phyloP scores from a whole-genome alignment of 73 alveolate genomes.

The Symbiodinium pilosum region DNA sequence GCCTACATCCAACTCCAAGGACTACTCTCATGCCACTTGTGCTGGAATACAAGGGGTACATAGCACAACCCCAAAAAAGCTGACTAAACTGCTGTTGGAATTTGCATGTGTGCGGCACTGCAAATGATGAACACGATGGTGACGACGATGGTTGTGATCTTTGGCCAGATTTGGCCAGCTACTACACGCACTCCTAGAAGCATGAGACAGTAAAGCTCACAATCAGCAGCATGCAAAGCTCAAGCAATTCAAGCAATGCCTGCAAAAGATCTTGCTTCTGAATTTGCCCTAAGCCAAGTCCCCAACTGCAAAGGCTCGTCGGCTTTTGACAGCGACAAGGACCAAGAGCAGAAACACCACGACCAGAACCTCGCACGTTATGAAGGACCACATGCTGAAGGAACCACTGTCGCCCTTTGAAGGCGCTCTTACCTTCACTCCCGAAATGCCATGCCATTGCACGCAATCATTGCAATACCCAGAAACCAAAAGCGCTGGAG shows the following conservation, averaged over 20 bases:
- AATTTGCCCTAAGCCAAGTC: background rate
- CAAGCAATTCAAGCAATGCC: no score
- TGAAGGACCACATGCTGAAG: no score
- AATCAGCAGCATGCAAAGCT: no score
- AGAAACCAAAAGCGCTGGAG: conserved; percentile 58
- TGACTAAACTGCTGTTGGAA: no score
- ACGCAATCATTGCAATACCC: no score
- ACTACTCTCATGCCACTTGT: no score
- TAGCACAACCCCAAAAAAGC: background rate
- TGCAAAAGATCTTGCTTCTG: background rate
- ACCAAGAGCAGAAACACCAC: conserved; percentile 72
- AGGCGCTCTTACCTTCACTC: no score
- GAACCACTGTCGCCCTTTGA: no score
- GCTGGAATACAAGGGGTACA: background rate
- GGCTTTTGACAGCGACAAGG: conserved; percentile 81
- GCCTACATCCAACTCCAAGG: background rate
- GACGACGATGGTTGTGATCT: background rate
- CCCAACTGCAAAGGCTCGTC: conserved; percentile 57
- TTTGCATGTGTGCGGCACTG: background rate
- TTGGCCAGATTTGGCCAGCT: background rate
- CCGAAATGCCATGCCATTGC: no score
- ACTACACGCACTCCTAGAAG: no score
- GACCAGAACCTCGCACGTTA: conserved; percentile 67
- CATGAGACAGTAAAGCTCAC: no score
- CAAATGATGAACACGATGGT: background rate